Evolutionary conservation across 768 basidiomycete species (phyloP), one percentile per base, ranked within the genome.

Genomic region (Russula sp.): DNA sequence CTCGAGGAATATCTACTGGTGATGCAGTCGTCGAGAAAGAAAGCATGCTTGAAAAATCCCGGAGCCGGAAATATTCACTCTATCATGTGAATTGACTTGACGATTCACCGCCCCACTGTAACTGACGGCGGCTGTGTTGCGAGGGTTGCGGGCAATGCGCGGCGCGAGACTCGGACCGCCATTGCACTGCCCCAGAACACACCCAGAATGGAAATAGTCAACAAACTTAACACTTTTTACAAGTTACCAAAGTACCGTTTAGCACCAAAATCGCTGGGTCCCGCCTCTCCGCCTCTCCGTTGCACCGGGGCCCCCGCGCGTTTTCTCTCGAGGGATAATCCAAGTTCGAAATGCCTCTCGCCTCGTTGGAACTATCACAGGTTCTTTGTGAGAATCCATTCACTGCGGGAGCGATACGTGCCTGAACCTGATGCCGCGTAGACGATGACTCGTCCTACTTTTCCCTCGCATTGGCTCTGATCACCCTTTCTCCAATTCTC

Each of bases 401-500:
- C 14, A 28, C 30, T 34, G 11, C 58, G 44, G 28, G 28, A 36
- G 26, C 5, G 18, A 13, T 18, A 26, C 7, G 42, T 49, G 55
- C 48, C 13, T 32, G 22, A 38, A 5, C 20, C 63, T 66, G 18
- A 58, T 26, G 9, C 26, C n/a, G 30, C 22, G 9, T 48, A 76
- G 74, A 76, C 63, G 70, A 75, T 69, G 70, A 72, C 11, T 63
- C 70, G 5, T 76, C 75, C 1, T 26, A 68, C 16, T 44, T 71
- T 11, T 69, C 75, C 5, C 72, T 73, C 11, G 63, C 65, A 11
- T 65, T 75, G 28, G 74, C 75, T 0, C 63, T 76, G 28, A 69
- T 76, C 16, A 76, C 75, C 3, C 64, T 77, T 10, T 75, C 68
- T 9, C 77, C 75, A 5, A 72, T 76, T 54, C 69, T 75, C 6